phyloP scores from a whole-genome alignment of 805 yeast genomes.

The Candida taoyuanica region DNA sequence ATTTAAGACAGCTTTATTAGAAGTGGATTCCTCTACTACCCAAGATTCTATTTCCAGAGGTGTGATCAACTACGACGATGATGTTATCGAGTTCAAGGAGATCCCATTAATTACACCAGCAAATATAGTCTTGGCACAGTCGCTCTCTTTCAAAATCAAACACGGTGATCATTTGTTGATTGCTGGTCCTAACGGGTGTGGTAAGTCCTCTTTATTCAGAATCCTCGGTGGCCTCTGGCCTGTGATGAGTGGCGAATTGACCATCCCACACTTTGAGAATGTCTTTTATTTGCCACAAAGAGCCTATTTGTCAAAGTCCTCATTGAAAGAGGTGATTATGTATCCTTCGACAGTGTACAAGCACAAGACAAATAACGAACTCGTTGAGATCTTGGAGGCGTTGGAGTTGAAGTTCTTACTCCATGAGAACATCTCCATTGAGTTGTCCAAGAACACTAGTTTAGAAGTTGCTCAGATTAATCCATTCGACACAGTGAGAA shows the following conservation, averaged over 20 bases:
- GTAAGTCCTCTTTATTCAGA: constrained; percentile 88
- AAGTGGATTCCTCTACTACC: constrained; percentile 33
- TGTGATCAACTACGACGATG: constrained; percentile 45
- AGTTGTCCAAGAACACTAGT: constrained; percentile 27
- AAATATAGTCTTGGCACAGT: constrained; percentile 63
- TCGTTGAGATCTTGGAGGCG: constrained; percentile 48
- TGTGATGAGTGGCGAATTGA: constrained; percentile 50
- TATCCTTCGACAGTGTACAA: constrained; percentile 75
- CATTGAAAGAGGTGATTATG: constrained; percentile 82
- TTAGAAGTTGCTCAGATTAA: constrained; percentile 31
- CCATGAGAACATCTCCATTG: constrained; percentile 38
- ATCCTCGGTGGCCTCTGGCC: constrained; percentile 95
- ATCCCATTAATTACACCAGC: constrained; percentile 87
- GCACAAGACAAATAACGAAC: constrained; percentile 38
- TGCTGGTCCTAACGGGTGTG: constrained; percentile 96
- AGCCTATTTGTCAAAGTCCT: constrained; percentile 65
- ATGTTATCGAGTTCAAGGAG: constrained; percentile 59
- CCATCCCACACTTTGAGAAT: constrained; percentile 59
- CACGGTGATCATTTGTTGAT: constrained; percentile 83
- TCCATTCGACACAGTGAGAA: constrained; percentile 62
- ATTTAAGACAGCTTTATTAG: constrained; percentile 59
- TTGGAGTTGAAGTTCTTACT: constrained; percentile 58
- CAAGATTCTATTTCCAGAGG: constrained; percentile 23
- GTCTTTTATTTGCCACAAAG: constrained; percentile 90
- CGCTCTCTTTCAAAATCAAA: constrained; percentile 64